These are phyloP conservation scores for Fusarium lateritium DNA, from an alignment of 2,329 filamentous ascomycete genomes.

Conservation along the genomic window DNA sequence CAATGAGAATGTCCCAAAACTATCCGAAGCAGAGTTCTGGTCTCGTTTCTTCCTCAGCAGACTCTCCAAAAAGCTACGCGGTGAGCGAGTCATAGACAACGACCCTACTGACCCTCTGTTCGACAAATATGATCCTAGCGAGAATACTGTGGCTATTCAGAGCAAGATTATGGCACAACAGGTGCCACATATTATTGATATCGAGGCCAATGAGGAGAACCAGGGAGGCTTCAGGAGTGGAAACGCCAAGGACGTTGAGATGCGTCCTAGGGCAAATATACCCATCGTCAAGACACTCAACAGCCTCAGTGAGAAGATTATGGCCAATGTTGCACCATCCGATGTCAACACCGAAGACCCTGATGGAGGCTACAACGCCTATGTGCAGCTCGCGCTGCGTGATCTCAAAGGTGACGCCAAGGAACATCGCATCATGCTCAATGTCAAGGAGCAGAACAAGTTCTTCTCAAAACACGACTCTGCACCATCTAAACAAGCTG, in stretches of 20 bases:
- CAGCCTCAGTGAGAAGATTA: constrained; percentile 91
- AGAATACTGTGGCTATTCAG: constrained; percentile 70
- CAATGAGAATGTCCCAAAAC: constrained; percentile 89
- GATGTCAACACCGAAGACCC: constrained; percentile 76
- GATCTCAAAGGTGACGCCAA: constrained; percentile 83
- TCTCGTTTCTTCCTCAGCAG: constrained; percentile 93
- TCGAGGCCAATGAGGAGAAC: constrained; percentile 96
- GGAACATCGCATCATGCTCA: constrained; percentile 85
- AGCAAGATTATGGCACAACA: constrained; percentile 72
- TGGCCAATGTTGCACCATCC: constrained; percentile 86
- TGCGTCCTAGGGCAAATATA: constrained; percentile 85
- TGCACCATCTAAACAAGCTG: constrained; percentile 59
- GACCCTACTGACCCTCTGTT: constrained; percentile 85
- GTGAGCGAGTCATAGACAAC: constrained; percentile 84
- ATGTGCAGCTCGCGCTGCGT: constrained; percentile 80
- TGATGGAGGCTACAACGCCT: constrained; percentile 78
- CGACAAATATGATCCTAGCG: constrained; percentile 85
- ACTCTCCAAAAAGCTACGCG: constrained; percentile 90
- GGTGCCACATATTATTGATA: constrained; percentile 90
- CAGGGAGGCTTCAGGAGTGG: constrained; percentile 85
- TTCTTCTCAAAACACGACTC: constrained; percentile 79
- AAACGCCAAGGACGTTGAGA: constrained; percentile 90
- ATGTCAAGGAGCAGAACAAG: constrained; percentile 87
- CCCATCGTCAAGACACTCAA: constrained; percentile 93
- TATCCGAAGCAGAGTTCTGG: constrained; percentile 90